phyloP scores from a whole-genome alignment of 345 rosid species.

The Raphanus sativus region DNA sequence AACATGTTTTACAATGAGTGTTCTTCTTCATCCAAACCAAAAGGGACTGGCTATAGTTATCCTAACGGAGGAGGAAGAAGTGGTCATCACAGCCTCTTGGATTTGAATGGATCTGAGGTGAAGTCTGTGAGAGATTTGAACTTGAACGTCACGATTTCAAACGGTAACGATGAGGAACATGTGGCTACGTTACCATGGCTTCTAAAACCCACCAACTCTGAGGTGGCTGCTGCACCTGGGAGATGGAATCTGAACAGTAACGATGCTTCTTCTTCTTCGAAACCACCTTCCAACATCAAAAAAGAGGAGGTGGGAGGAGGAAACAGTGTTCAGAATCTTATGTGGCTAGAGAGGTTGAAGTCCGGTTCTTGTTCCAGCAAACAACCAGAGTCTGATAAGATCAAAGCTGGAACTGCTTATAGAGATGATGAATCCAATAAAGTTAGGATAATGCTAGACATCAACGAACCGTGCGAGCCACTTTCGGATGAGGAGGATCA shows the following conservation, averaged over 20 bases:
- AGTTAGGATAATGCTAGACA: conserved; percentile 60
- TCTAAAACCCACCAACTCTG: conserved; percentile 12
- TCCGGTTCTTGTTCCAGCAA: conserved; percentile 39
- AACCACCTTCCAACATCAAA: conserved; percentile 29
- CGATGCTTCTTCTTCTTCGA: background rate
- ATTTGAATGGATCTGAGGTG: conserved; percentile 35
- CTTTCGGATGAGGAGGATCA: conserved; percentile 41
- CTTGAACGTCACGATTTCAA: conserved; percentile 33
- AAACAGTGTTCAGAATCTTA: conserved; percentile 41
- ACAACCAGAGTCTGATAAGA: conserved; percentile 37
- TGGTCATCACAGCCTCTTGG: conserved; percentile 18
- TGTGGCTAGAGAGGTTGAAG: conserved; percentile 31
- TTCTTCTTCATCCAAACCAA: conserved; percentile 44
- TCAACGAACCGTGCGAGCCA: conserved; percentile 81
- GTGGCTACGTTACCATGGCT: conserved; percentile 52
- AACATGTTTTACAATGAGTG: conserved; percentile 38
- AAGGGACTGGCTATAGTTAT: conserved; percentile 25
- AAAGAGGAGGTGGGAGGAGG: conserved; percentile 30
- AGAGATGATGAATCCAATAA: conserved; percentile 43
- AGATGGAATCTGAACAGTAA: conserved; percentile 36
- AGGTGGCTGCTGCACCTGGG: conserved; percentile 31
- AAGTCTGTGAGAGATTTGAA: conserved; percentile 45
- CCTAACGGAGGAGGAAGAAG: conserved; percentile 32
- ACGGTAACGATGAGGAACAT: conserved; percentile 42
- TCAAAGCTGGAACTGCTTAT: conserved; percentile 42